Evolutionary conservation across 352 stramenopile genomes (phyloP), one percentile per base, ranked within the genome.

Genomic region (Globisporangium heterothallicum): DNA sequence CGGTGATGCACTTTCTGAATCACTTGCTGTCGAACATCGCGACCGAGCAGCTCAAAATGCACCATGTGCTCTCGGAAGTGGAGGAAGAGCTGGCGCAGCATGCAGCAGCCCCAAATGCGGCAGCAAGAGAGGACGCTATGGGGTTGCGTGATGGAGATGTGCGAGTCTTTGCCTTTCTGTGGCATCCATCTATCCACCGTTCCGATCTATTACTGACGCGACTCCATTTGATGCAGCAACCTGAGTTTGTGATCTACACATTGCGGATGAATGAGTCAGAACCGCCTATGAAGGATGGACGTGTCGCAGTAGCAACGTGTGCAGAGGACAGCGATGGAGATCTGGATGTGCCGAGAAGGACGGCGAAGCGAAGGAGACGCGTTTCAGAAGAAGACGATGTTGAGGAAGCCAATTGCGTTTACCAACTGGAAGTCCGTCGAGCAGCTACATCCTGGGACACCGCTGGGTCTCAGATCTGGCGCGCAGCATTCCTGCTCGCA

Each of bases 401-500:
- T 24, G 34, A 46, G 4, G 43, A 40, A 18, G 49, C 25, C 4
- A 50, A 61, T 4, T 40, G 41, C 47, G 38, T 46, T 6, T 66
- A 64, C 30, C 22, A 68, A 1, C 47, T 76, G 42, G 58, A 65
- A 43, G 58, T 56, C 25, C 38, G 38, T 16, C 56, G 36, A 40
- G 41, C 21, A 3, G 49, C 38, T 2, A 68, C 45, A 21, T 49
- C 64, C 21, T 78, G 67, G 64, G 35, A 72, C 26, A 56, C 57
- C 27, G 67, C 70, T 16, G 66, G 72, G 13, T 66, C 66, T 18
- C 70, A 83, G 41, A 52, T 80, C 42, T 80, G 78, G 75, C 67
- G 73, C 26, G 75, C 70, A 44, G 74, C 78, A 21, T 65, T 87
- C 21, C 51, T 87, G 18, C 53, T 87, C 18, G 68, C 68, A 6